Evolutionary conservation across 371 early-diverging fungal species (phyloP).

Genomic region (Vittaforma corneae): DNA sequence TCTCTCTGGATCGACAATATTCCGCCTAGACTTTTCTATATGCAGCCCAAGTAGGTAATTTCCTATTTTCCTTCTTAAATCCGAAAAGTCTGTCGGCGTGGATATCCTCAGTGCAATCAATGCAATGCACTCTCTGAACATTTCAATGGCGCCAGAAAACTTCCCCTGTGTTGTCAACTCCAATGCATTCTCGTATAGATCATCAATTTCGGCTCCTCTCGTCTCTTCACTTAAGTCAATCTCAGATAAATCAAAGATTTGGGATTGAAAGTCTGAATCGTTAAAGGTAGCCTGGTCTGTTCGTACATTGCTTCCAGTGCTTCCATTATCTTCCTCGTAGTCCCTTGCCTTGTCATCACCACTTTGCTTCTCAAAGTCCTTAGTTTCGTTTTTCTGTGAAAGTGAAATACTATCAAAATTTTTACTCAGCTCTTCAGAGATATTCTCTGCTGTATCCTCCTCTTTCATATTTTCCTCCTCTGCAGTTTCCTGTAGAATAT

Average conservation of each 20-base stretch:
- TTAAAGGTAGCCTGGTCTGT: neutral
- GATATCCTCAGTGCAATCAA: slow-evolving; percentile 5
- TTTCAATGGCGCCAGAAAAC: slow-evolving; percentile 31
- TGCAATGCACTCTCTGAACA: slow-evolving; percentile 16
- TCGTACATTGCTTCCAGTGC: neutral
- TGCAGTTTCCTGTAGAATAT: neutral
- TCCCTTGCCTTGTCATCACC: neutral
- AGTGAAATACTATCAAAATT: slow-evolving; percentile 9
- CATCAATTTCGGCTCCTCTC: slow-evolving; percentile 3
- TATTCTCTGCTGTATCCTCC: neutral
- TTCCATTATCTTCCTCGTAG: neutral
- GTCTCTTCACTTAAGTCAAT: neutral
- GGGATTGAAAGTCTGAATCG: neutral
- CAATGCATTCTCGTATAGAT: slow-evolving; percentile 8
- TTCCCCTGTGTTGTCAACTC: slow-evolving; percentile 26
- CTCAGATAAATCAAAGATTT: slow-evolving; percentile 1
- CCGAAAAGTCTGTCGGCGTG: neutral
- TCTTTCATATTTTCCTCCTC: too few species aligned
- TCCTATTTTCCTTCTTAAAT: slow-evolving; percentile 21
- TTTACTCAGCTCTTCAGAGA: slow-evolving; percentile 8
- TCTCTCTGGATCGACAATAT: slow-evolving; percentile 23
- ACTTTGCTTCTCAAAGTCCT: slow-evolving; percentile 15
- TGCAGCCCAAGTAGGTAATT: slow-evolving; percentile 43
- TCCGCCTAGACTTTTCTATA: slow-evolving; percentile 40
- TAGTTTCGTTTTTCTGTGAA: slow-evolving; percentile 17